Evolutionary conservation across 192 early-diverging fungal species (phyloP), one percentile per base, ranked within the genome.

Genomic region (Umbelopsis sp.): DNA sequence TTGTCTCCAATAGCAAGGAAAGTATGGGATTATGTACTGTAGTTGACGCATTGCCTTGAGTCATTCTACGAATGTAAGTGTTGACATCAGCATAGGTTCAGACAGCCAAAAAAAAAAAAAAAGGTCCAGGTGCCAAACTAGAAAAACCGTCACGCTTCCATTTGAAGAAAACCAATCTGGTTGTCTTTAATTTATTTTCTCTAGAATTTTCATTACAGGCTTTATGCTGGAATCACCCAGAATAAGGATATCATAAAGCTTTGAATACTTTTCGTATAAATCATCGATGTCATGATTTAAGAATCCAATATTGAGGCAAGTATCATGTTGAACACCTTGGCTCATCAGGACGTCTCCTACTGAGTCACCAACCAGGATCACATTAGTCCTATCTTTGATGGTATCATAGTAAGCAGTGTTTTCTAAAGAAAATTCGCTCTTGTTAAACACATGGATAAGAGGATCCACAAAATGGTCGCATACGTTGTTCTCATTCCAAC

Each of bases 401-500:
- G 66, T 69, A 3, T 33, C 46, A 13, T 82, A 73, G 69, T 87
- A 85, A 16, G 78, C 68, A 2, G 81, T 81, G 2, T 71, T 71
- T 52, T 81, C 80, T 13, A 93, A 46, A 18, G 70, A 74, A 16
- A 87, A 76, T 64, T 92, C 89, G 64, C 80, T 79, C 79, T 93
- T 93, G 80, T 92, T 93, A 65, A 91, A 86, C 1, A 85, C 77
- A 70, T 92, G 91, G 35, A 92, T 90, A 64, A 92, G 47, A 0
- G 88, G 91, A n/a, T 80, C 83, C 35, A 82, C 70, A 70, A 93
- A 92, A 22, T 74, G 80, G 21, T 82, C 85, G 52, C 87, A 89
- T 3, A 83, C 69, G 35, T 71, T 84, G 0, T 71, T 73, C 3
- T 76, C 80, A 66, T 88, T 82, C 74, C 91, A 92, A 27, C 73